These are phyloP conservation scores for Verticillium isaacii DNA, from an alignment of 2,329 filamentous ascomycete genomes.

Conservation along the genomic window DNA sequence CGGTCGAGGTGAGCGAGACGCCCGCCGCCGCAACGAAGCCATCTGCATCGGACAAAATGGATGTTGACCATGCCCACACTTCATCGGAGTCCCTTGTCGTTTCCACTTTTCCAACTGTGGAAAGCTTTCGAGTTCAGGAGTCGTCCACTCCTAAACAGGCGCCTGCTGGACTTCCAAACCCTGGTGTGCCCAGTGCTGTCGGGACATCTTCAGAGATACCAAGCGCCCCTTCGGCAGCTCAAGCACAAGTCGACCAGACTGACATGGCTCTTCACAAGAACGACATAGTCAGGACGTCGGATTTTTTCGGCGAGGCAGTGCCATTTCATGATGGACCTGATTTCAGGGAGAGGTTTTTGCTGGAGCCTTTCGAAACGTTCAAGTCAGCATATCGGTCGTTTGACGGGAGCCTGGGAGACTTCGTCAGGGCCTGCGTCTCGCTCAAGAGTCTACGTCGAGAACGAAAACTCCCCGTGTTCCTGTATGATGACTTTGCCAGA, in stretches of 20 bases:
- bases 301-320: background rate
- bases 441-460: constrained; percentile 31
- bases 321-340: background rate
- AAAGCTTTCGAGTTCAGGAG: background rate
- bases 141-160: background rate
- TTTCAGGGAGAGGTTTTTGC: background rate
- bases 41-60: background rate
- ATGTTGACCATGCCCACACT: background rate
- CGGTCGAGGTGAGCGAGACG: background rate
- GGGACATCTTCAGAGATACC: background rate
- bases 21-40: background rate
- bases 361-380: constrained; percentile 33
- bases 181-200: no score
- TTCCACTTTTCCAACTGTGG: background rate
- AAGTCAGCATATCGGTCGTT: constrained; percentile 37
- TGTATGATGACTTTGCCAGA: constrained; percentile 51
- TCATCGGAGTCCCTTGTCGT: background rate
- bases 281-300: background rate
- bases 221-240: background rate
- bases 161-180: background rate
- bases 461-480: constrained; percentile 30
- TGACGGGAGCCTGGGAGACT: constrained; percentile 30
- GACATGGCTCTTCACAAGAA: background rate
- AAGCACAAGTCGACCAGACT: background rate
- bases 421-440: constrained; percentile 39